Conservation (phyloP, 441 rosid genomes). For the Pelargonium fulgidum region DNA sequence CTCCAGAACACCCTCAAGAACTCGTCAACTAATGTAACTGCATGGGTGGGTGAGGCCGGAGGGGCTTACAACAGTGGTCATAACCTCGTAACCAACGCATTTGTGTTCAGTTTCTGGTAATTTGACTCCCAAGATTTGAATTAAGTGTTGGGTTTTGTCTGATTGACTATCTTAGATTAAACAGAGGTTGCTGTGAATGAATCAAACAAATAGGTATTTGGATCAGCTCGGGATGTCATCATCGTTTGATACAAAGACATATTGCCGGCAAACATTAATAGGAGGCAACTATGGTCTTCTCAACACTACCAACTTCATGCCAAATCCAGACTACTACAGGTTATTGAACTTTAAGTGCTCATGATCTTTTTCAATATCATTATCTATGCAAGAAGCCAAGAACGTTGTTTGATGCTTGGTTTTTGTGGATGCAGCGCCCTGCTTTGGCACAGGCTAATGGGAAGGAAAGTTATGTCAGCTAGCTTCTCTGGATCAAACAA, state of each 20-base stretch:
- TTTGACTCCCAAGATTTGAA: background rate
- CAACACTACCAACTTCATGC: constrained; percentile 59
- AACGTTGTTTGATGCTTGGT: no score
- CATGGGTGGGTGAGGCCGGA: constrained; percentile 97
- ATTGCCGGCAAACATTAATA: constrained; percentile 80
- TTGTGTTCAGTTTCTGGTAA: constrained; percentile 93
- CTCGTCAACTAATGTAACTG: constrained; percentile 46
- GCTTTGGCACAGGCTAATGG: constrained; percentile 85
- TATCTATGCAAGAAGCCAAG: no score
- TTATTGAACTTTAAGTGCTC: constrained; percentile 13
- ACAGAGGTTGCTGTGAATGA: background rate
- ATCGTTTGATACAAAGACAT: constrained; percentile 62
- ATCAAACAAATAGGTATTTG: constrained; percentile 53
- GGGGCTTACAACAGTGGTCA: constrained; percentile 95
- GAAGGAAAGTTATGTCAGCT: constrained; percentile 58
- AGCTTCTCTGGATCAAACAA: constrained; percentile 58
- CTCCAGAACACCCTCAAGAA: constrained; percentile 44
- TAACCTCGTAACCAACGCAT: constrained; percentile 71
- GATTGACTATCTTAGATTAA: background rate
- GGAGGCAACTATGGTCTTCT: constrained; percentile 93
- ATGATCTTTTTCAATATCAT: no score
- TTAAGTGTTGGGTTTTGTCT: background rate
- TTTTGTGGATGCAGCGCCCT: constrained; percentile 50
- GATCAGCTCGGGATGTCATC: constrained; percentile 93
- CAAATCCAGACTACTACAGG: constrained; percentile 98